Conservation (phyloP, 108 stramenopile species). For the Fragilaria radians region DNA sequence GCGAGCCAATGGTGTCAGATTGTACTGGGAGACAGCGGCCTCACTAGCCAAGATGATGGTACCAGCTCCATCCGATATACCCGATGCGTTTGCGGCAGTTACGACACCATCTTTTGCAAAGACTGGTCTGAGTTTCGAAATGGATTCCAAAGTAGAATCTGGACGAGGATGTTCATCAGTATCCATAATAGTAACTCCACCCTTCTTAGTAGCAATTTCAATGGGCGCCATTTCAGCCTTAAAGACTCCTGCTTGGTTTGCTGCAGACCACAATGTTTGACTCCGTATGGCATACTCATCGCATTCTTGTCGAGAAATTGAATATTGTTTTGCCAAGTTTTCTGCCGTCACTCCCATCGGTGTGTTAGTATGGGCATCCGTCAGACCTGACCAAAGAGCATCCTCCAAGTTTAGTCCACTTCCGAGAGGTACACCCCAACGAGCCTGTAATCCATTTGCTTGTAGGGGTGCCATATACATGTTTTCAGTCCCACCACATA, state of each 20-base stretch:
- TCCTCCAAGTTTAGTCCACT: constrained; percentile 68
- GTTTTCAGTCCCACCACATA: constrained; percentile 96
- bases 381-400: constrained; percentile 76
- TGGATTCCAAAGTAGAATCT: constrained; percentile 78
- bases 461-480: constrained; percentile 92
- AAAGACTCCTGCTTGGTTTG: constrained; percentile 76
- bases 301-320: constrained; percentile 83
- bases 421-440: constrained; percentile 88
- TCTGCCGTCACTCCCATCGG: constrained; percentile 99
- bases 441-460: constrained; percentile 74
- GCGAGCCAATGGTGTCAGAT: constrained; percentile 83
- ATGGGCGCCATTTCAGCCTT: constrained; percentile 90
- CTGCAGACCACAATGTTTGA: constrained; percentile 77
- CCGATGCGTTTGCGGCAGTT: constrained; percentile 93
- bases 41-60: constrained; percentile 88
- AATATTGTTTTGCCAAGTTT: constrained; percentile 90
- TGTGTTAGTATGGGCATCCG: constrained; percentile 76
- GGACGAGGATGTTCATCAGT: constrained; percentile 97
- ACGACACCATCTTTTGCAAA: constrained; percentile 97
- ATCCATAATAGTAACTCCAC: constrained; percentile 62
- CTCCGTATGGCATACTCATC: constrained; percentile 86
- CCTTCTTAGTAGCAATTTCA: constrained; percentile 83
- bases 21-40: constrained; percentile 74
- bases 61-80: constrained; percentile 97
- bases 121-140: constrained; percentile 80